Conservation (phyloP, 768 basidiomycete species). For the Dendrothele bispora region DNA sequence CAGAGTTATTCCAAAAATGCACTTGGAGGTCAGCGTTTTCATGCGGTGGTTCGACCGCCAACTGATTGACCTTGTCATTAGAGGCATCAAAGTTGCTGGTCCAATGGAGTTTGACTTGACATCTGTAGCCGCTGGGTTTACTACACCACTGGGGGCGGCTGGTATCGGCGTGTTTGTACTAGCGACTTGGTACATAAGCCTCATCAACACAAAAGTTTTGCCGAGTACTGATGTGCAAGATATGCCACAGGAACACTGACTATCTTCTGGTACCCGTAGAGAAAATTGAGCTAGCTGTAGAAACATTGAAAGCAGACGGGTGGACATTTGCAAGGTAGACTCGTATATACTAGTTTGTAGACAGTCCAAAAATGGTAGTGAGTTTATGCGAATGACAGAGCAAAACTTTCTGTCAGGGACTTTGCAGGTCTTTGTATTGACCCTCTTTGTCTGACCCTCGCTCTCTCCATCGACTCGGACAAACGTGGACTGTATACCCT, state of each 20-base stretch:
- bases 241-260: constrained; percentile 59
- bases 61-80: too few species aligned
- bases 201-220: neutral
- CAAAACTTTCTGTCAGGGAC: neutral
- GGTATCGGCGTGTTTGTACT: constrained; percentile 57
- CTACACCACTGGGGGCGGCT: constrained; percentile 51
- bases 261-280: constrained; percentile 56
- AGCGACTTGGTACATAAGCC: constrained; percentile 56
- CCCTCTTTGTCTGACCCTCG: too few species aligned
- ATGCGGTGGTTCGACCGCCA: constrained; percentile 37
- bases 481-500: too few species aligned
- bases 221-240: constrained; percentile 1
- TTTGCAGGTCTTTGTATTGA: neutral
- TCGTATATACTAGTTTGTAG: too few species aligned
- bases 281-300: constrained; percentile 39
- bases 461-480: too few species aligned
- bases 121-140: constrained; percentile 55
- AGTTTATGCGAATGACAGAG: constrained; percentile 31
- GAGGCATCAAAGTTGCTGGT: constrained; percentile 61
- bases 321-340: constrained; percentile 44
- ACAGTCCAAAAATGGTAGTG: constrained; percentile 12
- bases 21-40: constrained; percentile 55
- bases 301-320: constrained; percentile 46
- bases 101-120: constrained; percentile 68
- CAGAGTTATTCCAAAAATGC: constrained; percentile 32